These are phyloP conservation scores for Cicer chorassanicum DNA, from an alignment of 306 rosid genomes.

Conservation along the genomic window DNA sequence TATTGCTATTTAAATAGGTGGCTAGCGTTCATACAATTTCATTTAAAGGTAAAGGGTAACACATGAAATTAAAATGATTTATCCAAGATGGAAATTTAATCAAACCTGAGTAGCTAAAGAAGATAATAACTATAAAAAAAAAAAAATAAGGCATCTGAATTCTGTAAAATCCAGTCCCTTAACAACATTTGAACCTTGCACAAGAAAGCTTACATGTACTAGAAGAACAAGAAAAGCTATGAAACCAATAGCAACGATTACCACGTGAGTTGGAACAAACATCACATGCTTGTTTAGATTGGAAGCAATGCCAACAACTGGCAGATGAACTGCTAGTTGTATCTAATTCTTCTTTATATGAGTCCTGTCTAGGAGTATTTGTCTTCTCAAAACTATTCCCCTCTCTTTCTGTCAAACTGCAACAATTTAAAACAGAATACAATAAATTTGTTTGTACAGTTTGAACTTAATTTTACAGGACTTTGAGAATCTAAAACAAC, in stretches of 20 bases:
- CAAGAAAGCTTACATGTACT: constrained; percentile 40
- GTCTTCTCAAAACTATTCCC: constrained; percentile 30
- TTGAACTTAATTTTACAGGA: neutral
- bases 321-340: constrained; percentile 20
- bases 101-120: constrained; percentile 44
- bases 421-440: constrained; percentile 41
- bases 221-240: constrained; percentile 45
- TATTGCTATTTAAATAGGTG: neutral
- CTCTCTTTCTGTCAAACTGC: constrained; percentile 57
- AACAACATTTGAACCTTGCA: constrained; percentile 44
- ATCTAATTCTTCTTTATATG: constrained; percentile 30
- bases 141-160: constrained; percentile 32
- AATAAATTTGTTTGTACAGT: constrained; percentile 29
- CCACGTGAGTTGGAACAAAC: constrained; percentile 28
- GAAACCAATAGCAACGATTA: constrained; percentile 38
- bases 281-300: constrained; percentile 33
- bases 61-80: constrained; percentile 14
- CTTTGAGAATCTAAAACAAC: constrained; percentile 3
- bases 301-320: constrained; percentile 44
- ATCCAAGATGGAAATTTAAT: constrained; percentile 39
- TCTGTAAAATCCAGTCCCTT: constrained; percentile 44
- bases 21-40: neutral
- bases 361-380: constrained; percentile 30
- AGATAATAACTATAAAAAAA: constrained; percentile 25
- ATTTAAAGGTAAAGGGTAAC: constrained; percentile 36